These are phyloP conservation scores for Trypanosoma scelopori DNA, from an alignment of 208 protist species.

Conservation along the genomic window DNA sequence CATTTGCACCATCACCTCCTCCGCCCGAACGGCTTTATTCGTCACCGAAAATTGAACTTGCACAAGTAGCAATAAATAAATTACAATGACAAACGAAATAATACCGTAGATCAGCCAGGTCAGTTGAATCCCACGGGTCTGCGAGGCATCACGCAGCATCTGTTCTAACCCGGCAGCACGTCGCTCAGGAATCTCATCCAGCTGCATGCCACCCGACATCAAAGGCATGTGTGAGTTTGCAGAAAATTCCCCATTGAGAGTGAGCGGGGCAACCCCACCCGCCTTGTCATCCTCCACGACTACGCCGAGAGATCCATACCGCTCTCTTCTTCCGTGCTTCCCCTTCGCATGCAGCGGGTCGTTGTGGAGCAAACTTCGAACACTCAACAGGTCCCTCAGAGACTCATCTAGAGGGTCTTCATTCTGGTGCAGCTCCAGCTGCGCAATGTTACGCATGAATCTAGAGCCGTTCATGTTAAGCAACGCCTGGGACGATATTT, in stretches of 20 bases:
- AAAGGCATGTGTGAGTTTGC: neutral
- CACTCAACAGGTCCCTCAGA: slow-evolving; percentile 1
- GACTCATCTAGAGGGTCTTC: slow-evolving; percentile 13
- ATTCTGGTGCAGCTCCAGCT: neutral
- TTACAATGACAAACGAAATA: slow-evolving; percentile 51
- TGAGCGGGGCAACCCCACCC: neutral
- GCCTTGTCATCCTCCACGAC: neutral
- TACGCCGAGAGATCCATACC: neutral
- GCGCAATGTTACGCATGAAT: slow-evolving; percentile 10
- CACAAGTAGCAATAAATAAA: slow-evolving; percentile 51
- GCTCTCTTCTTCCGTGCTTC: neutral
- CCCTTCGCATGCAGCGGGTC: neutral
- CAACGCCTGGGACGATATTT: slow-evolving; percentile 25
- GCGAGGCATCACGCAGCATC: slow-evolving; percentile 56
- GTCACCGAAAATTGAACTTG: slow-evolving; percentile 60
- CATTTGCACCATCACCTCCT: slow-evolving; percentile 36
- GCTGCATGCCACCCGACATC: neutral
- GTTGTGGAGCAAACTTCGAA: neutral
- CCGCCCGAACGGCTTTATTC: slow-evolving; percentile 34
- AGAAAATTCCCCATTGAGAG: neutral
- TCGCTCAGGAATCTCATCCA: neutral
- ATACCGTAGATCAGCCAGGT: slow-evolving; percentile 68
- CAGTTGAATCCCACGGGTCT: slow-evolving; percentile 55
- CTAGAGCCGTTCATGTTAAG: slow-evolving; percentile 5
- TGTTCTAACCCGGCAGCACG: slow-evolving; percentile 27